Evolutionary conservation across 2,329 filamentous ascomycete species (phyloP).

Genomic region (Tothia fuscella): DNA sequence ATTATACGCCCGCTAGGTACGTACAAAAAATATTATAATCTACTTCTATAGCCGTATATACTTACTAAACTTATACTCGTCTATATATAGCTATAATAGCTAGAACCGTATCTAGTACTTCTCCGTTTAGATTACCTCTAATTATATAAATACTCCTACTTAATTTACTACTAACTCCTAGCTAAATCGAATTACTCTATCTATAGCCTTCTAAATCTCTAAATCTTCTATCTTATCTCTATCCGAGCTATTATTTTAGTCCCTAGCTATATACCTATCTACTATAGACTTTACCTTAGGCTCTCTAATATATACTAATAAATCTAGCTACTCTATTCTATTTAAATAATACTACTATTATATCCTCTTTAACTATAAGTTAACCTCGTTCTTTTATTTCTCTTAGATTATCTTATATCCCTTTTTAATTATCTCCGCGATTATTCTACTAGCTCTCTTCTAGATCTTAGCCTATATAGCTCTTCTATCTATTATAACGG

Average conservation of each 20-base stretch:
- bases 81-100: conserved; percentile 14
- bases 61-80: conserved; percentile 11
- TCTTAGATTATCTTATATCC: background rate
- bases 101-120: conserved; percentile 15
- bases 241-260: conserved; percentile 10
- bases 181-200: conserved; percentile 13
- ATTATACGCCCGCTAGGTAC: conserved; percentile 12
- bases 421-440: background rate
- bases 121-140: conserved; percentile 16
- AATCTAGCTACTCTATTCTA: too few relatives aligned
- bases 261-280: conserved; percentile 11
- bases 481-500: background rate
- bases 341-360: too few relatives aligned
- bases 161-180: conserved; percentile 12
- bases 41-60: conserved; percentile 13
- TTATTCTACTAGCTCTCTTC: background rate
- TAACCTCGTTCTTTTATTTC: conserved; percentile 11
- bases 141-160: conserved; percentile 13
- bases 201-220: conserved; percentile 14
- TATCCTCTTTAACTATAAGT: conserved; percentile 12
- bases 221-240: conserved; percentile 12
- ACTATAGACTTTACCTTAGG: conserved; percentile 13
- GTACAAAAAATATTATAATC: conserved; percentile 16
- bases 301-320: conserved; percentile 13
- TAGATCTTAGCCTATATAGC: background rate